Conservation (phyloP, 2,329 filamentous ascomycete genomes). For the Colletotrichum chlorophyti region DNA sequence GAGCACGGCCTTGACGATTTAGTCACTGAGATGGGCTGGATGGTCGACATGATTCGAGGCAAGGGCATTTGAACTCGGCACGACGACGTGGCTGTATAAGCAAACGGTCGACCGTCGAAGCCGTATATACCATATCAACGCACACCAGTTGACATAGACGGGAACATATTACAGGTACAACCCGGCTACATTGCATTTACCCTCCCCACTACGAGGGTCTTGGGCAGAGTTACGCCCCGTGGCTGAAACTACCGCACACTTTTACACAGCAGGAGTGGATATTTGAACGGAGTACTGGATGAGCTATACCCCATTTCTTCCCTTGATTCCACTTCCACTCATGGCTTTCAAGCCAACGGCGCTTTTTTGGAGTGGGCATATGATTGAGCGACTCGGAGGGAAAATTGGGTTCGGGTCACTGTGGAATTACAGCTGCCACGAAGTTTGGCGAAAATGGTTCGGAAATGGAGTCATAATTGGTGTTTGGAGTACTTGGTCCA, state of each 20-base stretch:
- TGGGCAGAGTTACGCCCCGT: not conserved
- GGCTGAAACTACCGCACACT: not conserved
- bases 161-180: not conserved
- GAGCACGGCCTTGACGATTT: conserved; percentile 49
- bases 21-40: conserved; percentile 57
- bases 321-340: conserved; percentile 11
- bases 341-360: conserved; percentile 18
- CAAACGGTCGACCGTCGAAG: not conserved
- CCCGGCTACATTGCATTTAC: not conserved
- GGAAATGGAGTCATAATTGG: not conserved
- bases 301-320: conserved; percentile 26
- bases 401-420: no score
- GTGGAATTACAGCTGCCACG: not conserved
- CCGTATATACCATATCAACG: not conserved
- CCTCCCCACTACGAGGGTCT: not conserved
- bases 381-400: not conserved
- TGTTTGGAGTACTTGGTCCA: conserved; percentile 10
- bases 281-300: conserved; percentile 23
- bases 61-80: conserved; percentile 33
- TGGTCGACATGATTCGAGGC: conserved; percentile 53
- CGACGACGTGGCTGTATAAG: not conserved
- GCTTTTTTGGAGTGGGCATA: conserved; percentile 12
- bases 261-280: not conserved
- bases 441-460: not conserved
- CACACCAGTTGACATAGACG: conserved; percentile 2